Percentiles rank a stretch among this genome's conserved stretches.
Evolutionary conservation across 495 filamentous ascomycete species (phyloP).

Genomic region (Penicillium lividum): DNA sequence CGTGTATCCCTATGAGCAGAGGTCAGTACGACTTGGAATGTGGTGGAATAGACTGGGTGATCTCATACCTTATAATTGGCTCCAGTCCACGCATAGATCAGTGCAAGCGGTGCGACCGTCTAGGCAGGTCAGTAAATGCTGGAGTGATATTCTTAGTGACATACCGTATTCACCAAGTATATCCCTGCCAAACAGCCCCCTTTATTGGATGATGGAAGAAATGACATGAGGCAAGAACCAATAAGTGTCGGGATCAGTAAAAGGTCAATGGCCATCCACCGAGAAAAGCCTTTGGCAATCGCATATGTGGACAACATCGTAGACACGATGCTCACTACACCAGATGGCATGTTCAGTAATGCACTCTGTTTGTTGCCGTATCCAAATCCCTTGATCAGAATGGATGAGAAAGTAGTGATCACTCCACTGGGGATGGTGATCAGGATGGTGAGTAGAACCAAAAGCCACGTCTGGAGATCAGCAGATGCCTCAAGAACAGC

Average conservation of each 20-base stretch:
- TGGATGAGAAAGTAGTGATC: constrained; percentile 62
- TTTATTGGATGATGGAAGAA: constrained; percentile 47
- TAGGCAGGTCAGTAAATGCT: constrained; percentile 4
- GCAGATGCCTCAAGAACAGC: constrained; percentile 34
- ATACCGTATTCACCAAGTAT: constrained; percentile 60
- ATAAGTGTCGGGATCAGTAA: constrained; percentile 50
- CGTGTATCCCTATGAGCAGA: constrained; percentile 37
- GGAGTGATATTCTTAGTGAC: background rate
- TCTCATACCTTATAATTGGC: too few relatives aligned
- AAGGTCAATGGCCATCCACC: constrained; percentile 51
- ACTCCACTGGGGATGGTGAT: constrained; percentile 60
- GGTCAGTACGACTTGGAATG: too few relatives aligned
- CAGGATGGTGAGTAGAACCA: constrained; percentile 37
- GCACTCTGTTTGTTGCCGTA: constrained; percentile 53
- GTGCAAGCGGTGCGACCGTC: constrained; percentile 40
- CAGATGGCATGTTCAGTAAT: constrained; percentile 65
- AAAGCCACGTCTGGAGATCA: constrained; percentile 41
- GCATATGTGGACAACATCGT: constrained; percentile 54
- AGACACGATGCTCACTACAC: constrained; percentile 57
- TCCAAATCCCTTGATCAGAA: constrained; percentile 57
- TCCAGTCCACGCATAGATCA: constrained; percentile 38
- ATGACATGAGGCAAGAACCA: constrained; percentile 61
- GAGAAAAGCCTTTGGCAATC: constrained; percentile 43
- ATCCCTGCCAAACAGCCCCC: constrained; percentile 61
- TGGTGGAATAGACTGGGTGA: too few relatives aligned